These are phyloP conservation scores for Yamadazyma triangularis DNA, from an alignment of 1,139 yeast species.

Conservation along the genomic window DNA sequence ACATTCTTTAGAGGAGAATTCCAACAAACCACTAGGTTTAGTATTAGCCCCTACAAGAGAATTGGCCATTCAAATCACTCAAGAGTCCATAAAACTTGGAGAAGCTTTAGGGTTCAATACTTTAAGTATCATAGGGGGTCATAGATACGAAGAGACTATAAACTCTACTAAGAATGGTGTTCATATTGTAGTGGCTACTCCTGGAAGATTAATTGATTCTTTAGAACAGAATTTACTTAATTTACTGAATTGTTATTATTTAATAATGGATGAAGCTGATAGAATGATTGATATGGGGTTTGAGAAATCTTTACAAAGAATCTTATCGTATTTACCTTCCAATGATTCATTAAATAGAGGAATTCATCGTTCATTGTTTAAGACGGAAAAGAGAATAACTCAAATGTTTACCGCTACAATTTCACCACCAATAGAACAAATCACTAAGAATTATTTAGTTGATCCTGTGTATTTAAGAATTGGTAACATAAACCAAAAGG, in stretches of 20 bases:
- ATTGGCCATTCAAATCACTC: slow-evolving; percentile 79
- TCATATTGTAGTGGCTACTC: slow-evolving; percentile 87
- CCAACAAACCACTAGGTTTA: slow-evolving; percentile 49
- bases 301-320: slow-evolving; percentile 67
- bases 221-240: slow-evolving; percentile 62
- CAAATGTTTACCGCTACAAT: slow-evolving; percentile 96
- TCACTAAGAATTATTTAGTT: slow-evolving; percentile 57
- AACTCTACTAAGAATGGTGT: slow-evolving; percentile 60
- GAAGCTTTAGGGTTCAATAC: slow-evolving; percentile 40
- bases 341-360: slow-evolving; percentile 14
- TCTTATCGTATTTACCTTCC: slow-evolving; percentile 47
- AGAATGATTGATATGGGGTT: slow-evolving; percentile 94
- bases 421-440: slow-evolving; percentile 65
- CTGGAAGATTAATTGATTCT: slow-evolving; percentile 83
- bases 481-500: slow-evolving; percentile 62
- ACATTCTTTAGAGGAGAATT: slow-evolving; percentile 24
- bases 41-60: slow-evolving; percentile 92
- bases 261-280: slow-evolving; percentile 91
- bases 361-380: slow-evolving; percentile 17
- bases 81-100: slow-evolving; percentile 56
- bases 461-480: slow-evolving; percentile 63
- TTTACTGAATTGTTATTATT: slow-evolving; percentile 57
- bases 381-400: slow-evolving; percentile 37
- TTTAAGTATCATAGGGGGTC: slow-evolving; percentile 86
- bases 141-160: slow-evolving; percentile 71